Evolutionary conservation across 129 eudicot species (phyloP), one percentile per base, ranked within the genome.

Genomic region (Oenanthe sinensis): DNA sequence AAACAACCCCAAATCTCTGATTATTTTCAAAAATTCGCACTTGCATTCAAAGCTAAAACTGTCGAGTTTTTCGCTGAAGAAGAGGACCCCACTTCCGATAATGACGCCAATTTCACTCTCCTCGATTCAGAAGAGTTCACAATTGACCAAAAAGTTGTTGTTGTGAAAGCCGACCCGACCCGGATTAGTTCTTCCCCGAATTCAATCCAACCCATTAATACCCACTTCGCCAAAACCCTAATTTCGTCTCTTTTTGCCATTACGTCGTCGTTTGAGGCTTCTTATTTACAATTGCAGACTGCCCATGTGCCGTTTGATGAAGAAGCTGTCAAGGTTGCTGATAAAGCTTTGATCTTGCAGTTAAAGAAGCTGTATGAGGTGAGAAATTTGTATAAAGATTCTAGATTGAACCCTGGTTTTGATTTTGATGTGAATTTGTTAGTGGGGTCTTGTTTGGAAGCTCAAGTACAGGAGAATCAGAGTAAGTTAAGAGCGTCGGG

Each of bases 391-490:
- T 95, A 91, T 60, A 89, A 81, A 52, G 82, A 86, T 60, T 89
- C 88, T 65, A 69, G 87, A 77, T 81, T 71, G 44, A 87, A 84
- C 62, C 85, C 91, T 14, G 72, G 81, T 77, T 85, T 83, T 72
- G 75, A 68, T 37, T 39, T 79, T 67, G 92, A 85, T 50, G 87
- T 87, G 10, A 74, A 74, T 74, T 74, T 33, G 47, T 82, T 87
- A 26, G 83, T 81, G 16, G 91, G 89, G 85, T 88, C 97, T 42
- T 85, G 89, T 79, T 85, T 90, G 55, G 98, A 95, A 81, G 93
- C 93, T 82, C 97, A 92, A 75, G 98, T 95, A 68, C 90, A 92
- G 77, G 98, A 95, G 91, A 91, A 91, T 87, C 98, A 95, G 89
- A 90, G 89, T 86, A 95, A 92, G 71, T 88, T 95, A 47, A 81